Base-by-base conservation (phyloP, 306 rosid genomes). In the Argentina anserina region DNA sequence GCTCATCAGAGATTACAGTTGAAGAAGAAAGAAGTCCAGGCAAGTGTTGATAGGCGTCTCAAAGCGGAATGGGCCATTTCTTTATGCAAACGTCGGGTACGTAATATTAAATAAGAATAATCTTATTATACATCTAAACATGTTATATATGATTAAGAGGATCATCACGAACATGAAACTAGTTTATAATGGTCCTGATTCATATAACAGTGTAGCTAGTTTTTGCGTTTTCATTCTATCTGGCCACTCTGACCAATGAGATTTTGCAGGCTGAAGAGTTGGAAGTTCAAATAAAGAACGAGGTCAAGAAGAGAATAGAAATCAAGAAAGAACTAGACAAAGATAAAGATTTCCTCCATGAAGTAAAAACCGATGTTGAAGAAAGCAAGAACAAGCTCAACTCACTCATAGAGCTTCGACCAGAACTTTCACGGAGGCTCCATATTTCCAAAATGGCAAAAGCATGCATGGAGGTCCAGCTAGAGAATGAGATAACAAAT, bases 51-150 rank as follows among this genome's bases (percentile, higher is more conserved):
- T 18, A 86, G 83, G 68, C 86, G 65, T 7, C 55, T 85, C 26
- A 90, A 86, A 86, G 98, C 98, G 12, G 84, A 87, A 81, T 82
- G 95, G 88, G 86, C 87, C 61, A 84, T 93, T 79, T 77, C 72
- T 72, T 74, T 93, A 68, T 86, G 93, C 81, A 83, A 73, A 61
- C 74, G 65, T 9, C 72, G 90, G 86, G 98, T 88, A 86, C 26
- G 56, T n/a, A 46, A 67, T 36, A 40, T 33, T 53, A 65, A 13
- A 45, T 45, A 45, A 0, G 20, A 33, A 33, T 33, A 33, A 33
- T 33, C 36, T 3, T 33, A 33, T 33, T 33, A 33, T 33, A 33
- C 34, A 4, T 33, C 2, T 33, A 33, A 33, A 33, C 34, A 33
- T 33, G 34, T 33, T 33, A 33, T 33, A 4, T 33, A n/a, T n/a